Evolutionary conservation across 2,329 filamentous ascomycete species (phyloP).

Genomic region (Paradendryphiella salina): DNA sequence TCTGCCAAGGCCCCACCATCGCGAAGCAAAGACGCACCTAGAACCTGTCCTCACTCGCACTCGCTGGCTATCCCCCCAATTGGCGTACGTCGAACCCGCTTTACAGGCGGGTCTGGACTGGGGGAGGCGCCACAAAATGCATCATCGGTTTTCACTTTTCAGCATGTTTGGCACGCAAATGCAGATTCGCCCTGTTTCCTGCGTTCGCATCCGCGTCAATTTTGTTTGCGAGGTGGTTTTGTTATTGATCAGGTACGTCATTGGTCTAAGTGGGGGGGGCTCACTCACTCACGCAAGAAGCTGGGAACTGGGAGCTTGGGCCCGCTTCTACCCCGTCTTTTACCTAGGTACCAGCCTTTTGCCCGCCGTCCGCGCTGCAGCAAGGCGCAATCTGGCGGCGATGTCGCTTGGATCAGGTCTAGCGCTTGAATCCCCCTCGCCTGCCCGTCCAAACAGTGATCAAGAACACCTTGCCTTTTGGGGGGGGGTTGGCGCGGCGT

Average conservation of each 20-base stretch:
- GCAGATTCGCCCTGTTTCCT: not conserved
- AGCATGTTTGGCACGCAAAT: conserved; percentile 5
- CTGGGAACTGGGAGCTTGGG: conserved; percentile 12
- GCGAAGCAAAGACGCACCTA: conserved; percentile 9
- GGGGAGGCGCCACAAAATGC: conserved; percentile 6
- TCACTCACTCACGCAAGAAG: not conserved
- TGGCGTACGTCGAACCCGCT: conserved; percentile 16
- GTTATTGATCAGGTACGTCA: conserved; percentile 23
- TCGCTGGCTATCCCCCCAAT: conserved; percentile 11
- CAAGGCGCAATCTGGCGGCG: conserved; percentile 4
- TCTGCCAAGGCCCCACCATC: conserved; percentile 18
- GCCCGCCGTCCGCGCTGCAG: not conserved
- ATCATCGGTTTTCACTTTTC: not conserved
- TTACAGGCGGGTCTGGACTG: conserved; percentile 23
- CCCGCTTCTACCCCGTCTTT: conserved; percentile 8
- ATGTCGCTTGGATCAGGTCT: conserved; percentile 4
- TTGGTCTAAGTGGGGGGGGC: not conserved
- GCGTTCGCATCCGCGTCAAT: not conserved
- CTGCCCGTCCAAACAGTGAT: not conserved
- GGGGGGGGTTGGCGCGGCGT: not conserved
- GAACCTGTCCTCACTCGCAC: conserved; percentile 21
- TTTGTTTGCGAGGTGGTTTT: not conserved
- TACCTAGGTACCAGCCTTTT: not conserved
- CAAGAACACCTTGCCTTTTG: conserved; percentile 10
- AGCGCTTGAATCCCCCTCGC: conserved; percentile 16